Evolutionary conservation across 495 filamentous ascomycete species (phyloP).

Genomic region (Talaromyces adpressus): DNA sequence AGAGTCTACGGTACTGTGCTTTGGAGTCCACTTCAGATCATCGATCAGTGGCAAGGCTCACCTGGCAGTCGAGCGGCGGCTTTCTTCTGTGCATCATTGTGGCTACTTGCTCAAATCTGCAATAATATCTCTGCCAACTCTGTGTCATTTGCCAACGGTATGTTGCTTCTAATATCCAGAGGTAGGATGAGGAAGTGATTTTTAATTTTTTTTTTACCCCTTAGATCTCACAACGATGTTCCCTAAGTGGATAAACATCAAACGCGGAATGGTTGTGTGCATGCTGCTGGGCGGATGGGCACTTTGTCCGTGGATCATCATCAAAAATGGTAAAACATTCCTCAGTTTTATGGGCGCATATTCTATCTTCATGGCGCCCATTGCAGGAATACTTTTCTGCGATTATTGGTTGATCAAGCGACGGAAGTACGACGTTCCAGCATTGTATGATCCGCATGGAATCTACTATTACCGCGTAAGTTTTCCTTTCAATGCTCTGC

Average conservation of each 20-base stretch:
- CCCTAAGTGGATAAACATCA: conserved; percentile 53
- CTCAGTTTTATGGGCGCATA: conserved; percentile 53
- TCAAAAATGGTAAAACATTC: conserved; percentile 47
- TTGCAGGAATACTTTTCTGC: conserved; percentile 39
- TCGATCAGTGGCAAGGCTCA: conserved; percentile 36
- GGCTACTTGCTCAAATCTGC: conserved; percentile 46
- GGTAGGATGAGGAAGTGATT: too few species aligned
- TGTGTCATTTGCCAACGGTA: conserved; percentile 24
- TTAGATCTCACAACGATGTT: conserved; percentile 47
- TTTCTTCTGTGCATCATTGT: conserved; percentile 44
- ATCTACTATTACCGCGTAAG: conserved; percentile 20
- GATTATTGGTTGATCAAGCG: conserved; percentile 44
- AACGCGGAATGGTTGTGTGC: conserved; percentile 46
- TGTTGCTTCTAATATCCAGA: neutral
- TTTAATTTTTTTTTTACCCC: too few species aligned
- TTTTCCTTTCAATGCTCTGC: neutral
- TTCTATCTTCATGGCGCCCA: conserved; percentile 23
- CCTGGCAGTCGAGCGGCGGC: conserved; percentile 41
- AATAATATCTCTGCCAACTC: conserved; percentile 53
- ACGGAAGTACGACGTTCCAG: conserved; percentile 37
- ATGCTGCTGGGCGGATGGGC: conserved; percentile 48
- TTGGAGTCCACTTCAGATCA: conserved; percentile 49
- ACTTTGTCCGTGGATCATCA: conserved; percentile 57
- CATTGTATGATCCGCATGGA: conserved; percentile 47
- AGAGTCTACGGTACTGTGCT: conserved; percentile 41